Evolutionary conservation across 2,329 filamentous ascomycete species (phyloP).

Genomic region (Aspergillus eucalypticola): DNA sequence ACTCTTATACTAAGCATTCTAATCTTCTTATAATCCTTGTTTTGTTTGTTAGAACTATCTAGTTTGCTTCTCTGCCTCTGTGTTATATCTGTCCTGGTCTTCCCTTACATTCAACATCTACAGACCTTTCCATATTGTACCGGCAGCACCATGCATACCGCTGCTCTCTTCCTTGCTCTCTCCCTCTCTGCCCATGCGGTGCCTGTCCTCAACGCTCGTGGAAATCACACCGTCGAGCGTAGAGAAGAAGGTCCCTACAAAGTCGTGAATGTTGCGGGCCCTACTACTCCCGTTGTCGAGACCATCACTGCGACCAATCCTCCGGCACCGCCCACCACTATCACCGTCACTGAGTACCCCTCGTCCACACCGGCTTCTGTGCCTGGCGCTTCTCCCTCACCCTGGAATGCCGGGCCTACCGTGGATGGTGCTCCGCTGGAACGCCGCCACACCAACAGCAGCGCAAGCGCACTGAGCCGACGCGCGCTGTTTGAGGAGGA

Average conservation of each 20-base stretch:
- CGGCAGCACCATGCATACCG: slow-evolving; percentile 31
- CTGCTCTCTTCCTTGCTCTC: slow-evolving; percentile 28
- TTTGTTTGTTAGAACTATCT: background rate
- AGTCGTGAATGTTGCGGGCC: slow-evolving; percentile 37
- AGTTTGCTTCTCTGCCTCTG: background rate
- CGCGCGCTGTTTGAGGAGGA: too few relatives aligned
- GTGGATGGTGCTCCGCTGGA: background rate
- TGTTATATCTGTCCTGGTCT: background rate
- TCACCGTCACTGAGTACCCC: slow-evolving; percentile 23
- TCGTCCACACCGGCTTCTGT: slow-evolving; percentile 23
- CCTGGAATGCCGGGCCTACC: background rate
- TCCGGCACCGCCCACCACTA: slow-evolving; percentile 25
- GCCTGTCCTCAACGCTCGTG: slow-evolving; percentile 26
- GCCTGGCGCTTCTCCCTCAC: slow-evolving; percentile 19
- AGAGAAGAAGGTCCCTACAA: slow-evolving; percentile 27
- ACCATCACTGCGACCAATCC: slow-evolving; percentile 19
- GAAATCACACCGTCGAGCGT: slow-evolving; percentile 26
- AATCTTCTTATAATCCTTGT: background rate
- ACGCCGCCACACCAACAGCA: slow-evolving; percentile 10
- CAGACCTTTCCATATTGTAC: slow-evolving; percentile 6
- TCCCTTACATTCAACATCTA: slow-evolving; percentile 6
- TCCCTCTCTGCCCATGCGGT: slow-evolving; percentile 32
- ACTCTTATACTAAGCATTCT: background rate
- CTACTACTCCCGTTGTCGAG: slow-evolving; percentile 18
- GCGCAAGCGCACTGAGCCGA: background rate